Percentiles rank a stretch among this genome's conserved stretches.
These are phyloP conservation scores for Cadophora luteo-olivacea DNA, from an alignment of 2,329 filamentous ascomycete genomes.

Conservation along the genomic window DNA sequence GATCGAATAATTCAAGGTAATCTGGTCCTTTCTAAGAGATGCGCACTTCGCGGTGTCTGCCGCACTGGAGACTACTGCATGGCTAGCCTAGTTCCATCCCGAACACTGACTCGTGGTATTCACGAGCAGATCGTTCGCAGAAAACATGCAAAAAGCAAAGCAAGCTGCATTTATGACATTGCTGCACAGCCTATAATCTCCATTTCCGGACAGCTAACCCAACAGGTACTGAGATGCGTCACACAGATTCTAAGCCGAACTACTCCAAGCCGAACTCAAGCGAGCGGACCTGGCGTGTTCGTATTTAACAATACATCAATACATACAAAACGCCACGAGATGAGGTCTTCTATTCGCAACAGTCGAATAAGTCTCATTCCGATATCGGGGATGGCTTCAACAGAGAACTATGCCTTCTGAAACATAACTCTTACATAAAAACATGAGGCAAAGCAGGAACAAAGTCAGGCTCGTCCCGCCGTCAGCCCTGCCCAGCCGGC, in stretches of 20 bases:
- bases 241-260: too few relatives aligned
- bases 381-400: background rate
- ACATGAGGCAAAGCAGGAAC: constrained; percentile 9
- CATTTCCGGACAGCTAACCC: background rate
- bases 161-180: background rate
- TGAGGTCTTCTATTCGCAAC: too few relatives aligned
- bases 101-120: background rate
- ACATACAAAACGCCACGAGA: background rate
- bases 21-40: background rate
- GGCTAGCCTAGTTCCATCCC: background rate
- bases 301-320: background rate
- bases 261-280: background rate
- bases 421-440: constrained; percentile 16
- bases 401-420: background rate
- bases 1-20: background rate
- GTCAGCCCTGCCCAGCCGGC: background rate
- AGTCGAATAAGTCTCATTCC: too few relatives aligned
- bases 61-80: background rate
- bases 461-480: background rate
- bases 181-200: background rate
- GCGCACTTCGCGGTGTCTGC: background rate
- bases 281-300: background rate
- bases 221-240: too few relatives aligned
- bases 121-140: constrained; percentile 2
- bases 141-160: background rate